Evolutionary conservation across 2,329 filamentous ascomycete species (phyloP).

Genomic region (Pseudonectria buxi): DNA sequence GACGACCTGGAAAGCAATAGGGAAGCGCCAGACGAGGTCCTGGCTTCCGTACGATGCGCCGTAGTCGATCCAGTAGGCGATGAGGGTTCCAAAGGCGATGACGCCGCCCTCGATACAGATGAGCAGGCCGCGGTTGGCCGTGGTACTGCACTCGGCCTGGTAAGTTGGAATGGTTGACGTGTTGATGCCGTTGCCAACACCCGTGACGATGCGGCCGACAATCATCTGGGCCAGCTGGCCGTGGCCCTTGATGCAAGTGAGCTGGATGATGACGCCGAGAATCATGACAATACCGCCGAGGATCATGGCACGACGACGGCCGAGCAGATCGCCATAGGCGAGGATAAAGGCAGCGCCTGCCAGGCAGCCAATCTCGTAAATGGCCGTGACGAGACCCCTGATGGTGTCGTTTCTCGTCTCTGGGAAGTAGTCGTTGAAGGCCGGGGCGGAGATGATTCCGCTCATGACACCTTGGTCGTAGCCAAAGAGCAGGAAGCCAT

Average conservation of each 20-base stretch:
- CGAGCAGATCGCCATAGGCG: conserved; percentile 45
- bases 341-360: conserved; percentile 43
- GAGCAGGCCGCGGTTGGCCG: conserved; percentile 46
- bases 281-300: conserved; percentile 51
- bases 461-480: conserved; percentile 51
- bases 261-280: conserved; percentile 54
- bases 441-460: conserved; percentile 44
- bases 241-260: conserved; percentile 29
- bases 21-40: conserved; percentile 48
- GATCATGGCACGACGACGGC: conserved; percentile 49
- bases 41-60: conserved; percentile 36
- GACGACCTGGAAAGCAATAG: conserved; percentile 36
- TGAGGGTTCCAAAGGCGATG: conserved; percentile 35
- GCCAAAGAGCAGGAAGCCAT: conserved; percentile 54
- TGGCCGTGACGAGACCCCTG: conserved; percentile 40
- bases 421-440: conserved; percentile 43
- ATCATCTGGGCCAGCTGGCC: conserved; percentile 43
- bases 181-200: conserved; percentile 43
- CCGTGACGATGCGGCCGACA: conserved; percentile 43
- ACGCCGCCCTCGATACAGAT: conserved; percentile 43
- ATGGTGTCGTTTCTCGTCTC: conserved; percentile 38
- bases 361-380: conserved; percentile 48
- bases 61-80: conserved; percentile 39
- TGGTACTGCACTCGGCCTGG: conserved; percentile 47
- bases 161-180: conserved; percentile 49